phyloP scores from a whole-genome alignment of 1,284 basidiomycete genomes.

The Amylostereum chailletii region DNA sequence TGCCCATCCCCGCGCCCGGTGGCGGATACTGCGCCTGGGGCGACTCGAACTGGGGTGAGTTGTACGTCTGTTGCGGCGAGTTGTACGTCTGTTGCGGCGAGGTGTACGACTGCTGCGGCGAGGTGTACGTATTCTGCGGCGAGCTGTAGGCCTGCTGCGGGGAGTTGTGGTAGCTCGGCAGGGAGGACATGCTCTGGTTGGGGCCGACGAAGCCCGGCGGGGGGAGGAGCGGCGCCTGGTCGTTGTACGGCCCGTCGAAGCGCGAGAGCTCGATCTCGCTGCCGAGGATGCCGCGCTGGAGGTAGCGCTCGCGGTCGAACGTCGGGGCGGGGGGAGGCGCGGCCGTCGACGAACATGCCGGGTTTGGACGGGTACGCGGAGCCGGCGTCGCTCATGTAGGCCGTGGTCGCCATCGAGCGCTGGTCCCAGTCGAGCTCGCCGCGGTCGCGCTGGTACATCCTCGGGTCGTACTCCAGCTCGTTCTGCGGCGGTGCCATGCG shows the following conservation, averaged over 20 bases:
- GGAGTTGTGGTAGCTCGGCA: conserved; percentile 6
- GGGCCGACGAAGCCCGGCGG: conserved; percentile 4
- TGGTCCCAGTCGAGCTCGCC: conserved; percentile 77
- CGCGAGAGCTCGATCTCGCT: conserved; percentile 48
- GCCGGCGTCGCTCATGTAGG: conserved; percentile 32
- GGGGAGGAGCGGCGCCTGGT: conserved; percentile 45
- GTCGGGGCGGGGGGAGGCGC: conserved; percentile 37
- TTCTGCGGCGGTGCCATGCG: conserved; percentile 23
- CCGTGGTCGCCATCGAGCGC: conserved; percentile 57
- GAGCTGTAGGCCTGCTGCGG: neutral
- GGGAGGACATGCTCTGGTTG: conserved; percentile 1
- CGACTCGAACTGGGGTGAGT: conserved; percentile 11
- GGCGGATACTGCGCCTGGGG: conserved; percentile 19
- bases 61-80: conserved; percentile 25
- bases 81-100: conserved; percentile 22
- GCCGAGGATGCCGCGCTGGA: conserved; percentile 31
- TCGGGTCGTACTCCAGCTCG: conserved; percentile 72
- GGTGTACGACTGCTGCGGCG: conserved; percentile 13
- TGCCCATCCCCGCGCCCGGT: conserved; percentile 13
- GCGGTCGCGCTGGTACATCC: conserved; percentile 64
- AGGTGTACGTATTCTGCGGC: neutral
- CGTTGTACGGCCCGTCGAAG: conserved; percentile 38
- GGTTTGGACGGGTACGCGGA: conserved; percentile 30
- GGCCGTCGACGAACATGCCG: conserved; percentile 32
- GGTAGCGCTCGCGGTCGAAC: conserved; percentile 47